phyloP scores from a whole-genome alignment of 805 yeast genomes.

The Myxozyma sirexii region DNA sequence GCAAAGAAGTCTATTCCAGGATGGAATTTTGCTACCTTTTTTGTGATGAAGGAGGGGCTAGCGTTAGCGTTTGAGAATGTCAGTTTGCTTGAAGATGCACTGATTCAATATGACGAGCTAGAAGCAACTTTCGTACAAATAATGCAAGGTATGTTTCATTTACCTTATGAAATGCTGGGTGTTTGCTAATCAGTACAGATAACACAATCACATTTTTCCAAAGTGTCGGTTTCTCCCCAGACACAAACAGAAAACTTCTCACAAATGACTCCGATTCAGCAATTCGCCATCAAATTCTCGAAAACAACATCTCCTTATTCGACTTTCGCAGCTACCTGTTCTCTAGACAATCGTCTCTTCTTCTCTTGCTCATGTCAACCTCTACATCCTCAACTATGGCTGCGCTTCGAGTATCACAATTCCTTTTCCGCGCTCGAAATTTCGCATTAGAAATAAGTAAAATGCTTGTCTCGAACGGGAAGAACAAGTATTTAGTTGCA shows the following conservation, averaged over 20 bases:
- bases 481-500: constrained; percentile 34
- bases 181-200: not conserved
- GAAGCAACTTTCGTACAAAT: constrained; percentile 41
- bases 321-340: constrained; percentile 47
- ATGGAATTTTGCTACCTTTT: constrained; percentile 51
- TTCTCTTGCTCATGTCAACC: constrained; percentile 39
- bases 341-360: constrained; percentile 42
- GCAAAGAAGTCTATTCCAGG: constrained; percentile 45
- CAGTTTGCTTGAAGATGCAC: constrained; percentile 62
- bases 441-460: constrained; percentile 49
- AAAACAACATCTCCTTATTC: constrained; percentile 44
- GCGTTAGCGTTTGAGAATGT: constrained; percentile 58
- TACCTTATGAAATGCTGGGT: not conserved
- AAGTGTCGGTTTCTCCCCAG: constrained; percentile 39
- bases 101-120: constrained; percentile 54
- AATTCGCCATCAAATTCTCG: constrained; percentile 41
- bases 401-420: constrained; percentile 40
- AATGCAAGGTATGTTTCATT: constrained; percentile 13
- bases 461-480: constrained; percentile 35
- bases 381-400: constrained; percentile 40
- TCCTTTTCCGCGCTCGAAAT: constrained; percentile 40
- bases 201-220: constrained; percentile 41
- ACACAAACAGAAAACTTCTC: constrained; percentile 30
- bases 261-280: constrained; percentile 30
- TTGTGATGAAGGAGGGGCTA: constrained; percentile 53